Conservation (phyloP, 306 rosid species). For the Casuarina glauca region DNA sequence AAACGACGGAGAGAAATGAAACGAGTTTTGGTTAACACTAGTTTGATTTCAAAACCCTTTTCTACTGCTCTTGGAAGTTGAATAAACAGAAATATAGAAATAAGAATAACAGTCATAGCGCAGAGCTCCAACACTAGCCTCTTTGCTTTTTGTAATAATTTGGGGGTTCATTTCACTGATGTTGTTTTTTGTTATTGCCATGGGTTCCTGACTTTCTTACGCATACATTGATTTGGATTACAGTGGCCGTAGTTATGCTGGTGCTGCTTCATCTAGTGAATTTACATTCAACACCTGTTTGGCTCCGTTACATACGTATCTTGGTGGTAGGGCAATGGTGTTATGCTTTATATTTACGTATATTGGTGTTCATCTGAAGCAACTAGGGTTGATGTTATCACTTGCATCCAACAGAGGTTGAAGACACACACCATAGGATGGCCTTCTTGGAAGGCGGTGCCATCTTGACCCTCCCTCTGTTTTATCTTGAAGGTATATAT, state of each 20-base stretch:
- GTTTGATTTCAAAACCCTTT: neutral
- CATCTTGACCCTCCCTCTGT: conserved; percentile 63
- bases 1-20: neutral
- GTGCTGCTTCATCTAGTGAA: conserved; percentile 31
- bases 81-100: neutral
- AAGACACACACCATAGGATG: conserved; percentile 80
- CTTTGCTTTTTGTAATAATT: neutral
- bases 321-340: conserved; percentile 63
- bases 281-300: conserved; percentile 53
- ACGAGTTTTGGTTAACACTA: neutral
- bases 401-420: conserved; percentile 66
- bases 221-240: conserved; percentile 21
- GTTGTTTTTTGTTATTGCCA: neutral
- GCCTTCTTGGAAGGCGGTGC: conserved; percentile 85
- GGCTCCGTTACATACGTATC: conserved; percentile 82
- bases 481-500: conserved; percentile 69
- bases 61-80: neutral
- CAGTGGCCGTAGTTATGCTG: conserved; percentile 37
- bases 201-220: conserved; percentile 6
- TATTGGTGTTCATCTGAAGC: neutral
- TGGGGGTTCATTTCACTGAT: neutral
- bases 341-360: conserved; percentile 4
- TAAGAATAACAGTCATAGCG: neutral
- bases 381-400: neutral
- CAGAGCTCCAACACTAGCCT: neutral